Evolutionary conservation across 305 asterid species (phyloP).

Genomic region (Fraxinus paxiana): DNA sequence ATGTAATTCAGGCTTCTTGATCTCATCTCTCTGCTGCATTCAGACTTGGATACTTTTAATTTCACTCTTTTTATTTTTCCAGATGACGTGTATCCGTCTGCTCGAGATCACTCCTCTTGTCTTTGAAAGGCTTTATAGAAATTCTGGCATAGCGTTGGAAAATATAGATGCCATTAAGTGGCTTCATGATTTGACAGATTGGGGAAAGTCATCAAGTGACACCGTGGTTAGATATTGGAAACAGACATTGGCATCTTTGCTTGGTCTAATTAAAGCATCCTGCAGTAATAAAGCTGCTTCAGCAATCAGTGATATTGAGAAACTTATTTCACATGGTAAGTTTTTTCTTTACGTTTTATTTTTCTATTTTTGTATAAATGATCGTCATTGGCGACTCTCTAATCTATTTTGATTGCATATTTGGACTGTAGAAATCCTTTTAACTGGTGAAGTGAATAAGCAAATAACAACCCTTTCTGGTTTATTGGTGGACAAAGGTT

Average conservation of each 20-base stretch:
- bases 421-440: slow-evolving; percentile 55
- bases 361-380: not conserved
- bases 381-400: not conserved
- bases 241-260: slow-evolving; percentile 61
- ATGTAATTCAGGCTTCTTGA: slow-evolving; percentile 23
- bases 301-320: slow-evolving; percentile 52
- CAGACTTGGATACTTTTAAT: slow-evolving; percentile 18
- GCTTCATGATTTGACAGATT: slow-evolving; percentile 80
- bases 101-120: slow-evolving; percentile 77
- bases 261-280: slow-evolving; percentile 55
- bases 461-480: slow-evolving; percentile 64
- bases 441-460: slow-evolving; percentile 59
- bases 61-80: slow-evolving; percentile 33
- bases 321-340: slow-evolving; percentile 68
- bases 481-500: slow-evolving; percentile 49
- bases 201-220: slow-evolving; percentile 90
- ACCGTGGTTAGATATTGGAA: slow-evolving; percentile 90
- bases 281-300: slow-evolving; percentile 55
- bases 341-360: slow-evolving; percentile 20
- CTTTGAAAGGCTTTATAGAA: slow-evolving; percentile 50
- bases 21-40: slow-evolving; percentile 18
- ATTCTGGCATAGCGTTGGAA: slow-evolving; percentile 36
- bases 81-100: slow-evolving; percentile 89
- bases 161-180: slow-evolving; percentile 43
- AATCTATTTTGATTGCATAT: slow-evolving; percentile 18